Conservation (phyloP, 306 rosid genomes). For the Quercus rubra region DNA sequence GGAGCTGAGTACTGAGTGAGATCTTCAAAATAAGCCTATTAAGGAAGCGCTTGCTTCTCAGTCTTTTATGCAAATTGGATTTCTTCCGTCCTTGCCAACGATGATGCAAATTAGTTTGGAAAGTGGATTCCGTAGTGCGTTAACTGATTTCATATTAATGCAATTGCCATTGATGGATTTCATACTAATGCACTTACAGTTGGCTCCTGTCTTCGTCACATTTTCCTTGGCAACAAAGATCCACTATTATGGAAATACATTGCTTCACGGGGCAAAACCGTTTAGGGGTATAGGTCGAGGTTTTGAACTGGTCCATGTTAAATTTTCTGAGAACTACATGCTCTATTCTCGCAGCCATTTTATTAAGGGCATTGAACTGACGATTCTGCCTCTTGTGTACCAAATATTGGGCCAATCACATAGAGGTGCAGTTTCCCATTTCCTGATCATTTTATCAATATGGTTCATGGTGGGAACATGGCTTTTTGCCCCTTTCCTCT, state of each 20-base stretch:
- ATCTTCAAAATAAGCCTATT: slow-evolving; percentile 82
- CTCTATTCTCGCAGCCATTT: slow-evolving; percentile 98
- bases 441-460: slow-evolving; percentile 79
- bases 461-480: slow-evolving; percentile 99
- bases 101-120: slow-evolving; percentile 95
- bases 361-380: slow-evolving; percentile 93
- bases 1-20: slow-evolving; percentile 66
- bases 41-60: slow-evolving; percentile 97
- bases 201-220: slow-evolving; percentile 94
- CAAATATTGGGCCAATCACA: slow-evolving; percentile 75
- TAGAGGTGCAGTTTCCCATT: slow-evolving; percentile 69
- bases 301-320: slow-evolving; percentile 88
- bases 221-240: slow-evolving; percentile 94
- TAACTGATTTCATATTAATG: slow-evolving; percentile 90
- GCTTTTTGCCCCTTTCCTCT: slow-evolving; percentile 97
- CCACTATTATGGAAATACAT: slow-evolving; percentile 90
- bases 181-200: slow-evolving; percentile 24
- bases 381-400: slow-evolving; percentile 78
- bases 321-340: slow-evolving; percentile 93
- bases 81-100: slow-evolving; percentile 93
- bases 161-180: slow-evolving; percentile 29
- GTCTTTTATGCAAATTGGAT: slow-evolving; percentile 93
- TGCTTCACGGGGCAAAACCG: slow-evolving; percentile 89
- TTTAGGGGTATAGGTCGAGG: slow-evolving; percentile 88
- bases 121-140: slow-evolving; percentile 91